Evolutionary conservation across 805 yeast species (phyloP).

Genomic region (Lipomyces japonicus): DNA sequence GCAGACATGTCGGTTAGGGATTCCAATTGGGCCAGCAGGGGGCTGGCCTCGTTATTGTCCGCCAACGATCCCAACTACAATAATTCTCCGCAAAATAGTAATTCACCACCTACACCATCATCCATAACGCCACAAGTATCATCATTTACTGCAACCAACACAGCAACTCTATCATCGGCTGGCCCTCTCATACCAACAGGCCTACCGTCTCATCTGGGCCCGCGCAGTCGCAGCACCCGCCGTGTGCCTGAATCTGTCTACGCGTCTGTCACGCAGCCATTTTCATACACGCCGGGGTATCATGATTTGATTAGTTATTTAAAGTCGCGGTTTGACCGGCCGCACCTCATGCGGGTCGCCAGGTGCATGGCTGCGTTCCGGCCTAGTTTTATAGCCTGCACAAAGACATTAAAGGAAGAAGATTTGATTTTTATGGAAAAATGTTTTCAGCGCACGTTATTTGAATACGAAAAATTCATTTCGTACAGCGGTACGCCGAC

Average conservation of each 20-base stretch:
- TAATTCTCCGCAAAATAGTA: constrained; percentile 21
- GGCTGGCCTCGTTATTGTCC: constrained; percentile 24
- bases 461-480: constrained; percentile 84
- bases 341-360: constrained; percentile 74
- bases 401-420: constrained; percentile 80
- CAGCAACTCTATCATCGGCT: not conserved
- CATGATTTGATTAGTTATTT: constrained; percentile 75
- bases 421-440: constrained; percentile 95
- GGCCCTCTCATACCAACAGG: too few relatives aligned
- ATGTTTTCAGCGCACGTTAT: constrained; percentile 85
- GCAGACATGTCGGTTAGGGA: constrained; percentile 26
- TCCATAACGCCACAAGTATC: not conserved
- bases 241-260: constrained; percentile 45
- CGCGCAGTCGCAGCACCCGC: constrained; percentile 18
- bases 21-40: constrained; percentile 25
- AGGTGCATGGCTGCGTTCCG: constrained; percentile 84
- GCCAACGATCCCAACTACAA: constrained; percentile 14
- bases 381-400: constrained; percentile 90
- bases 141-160: not conserved
- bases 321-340: constrained; percentile 62
- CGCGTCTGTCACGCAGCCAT: constrained; percentile 68
- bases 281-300: constrained; percentile 85
- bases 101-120: constrained; percentile 26
- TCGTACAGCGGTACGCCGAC: constrained; percentile 89
- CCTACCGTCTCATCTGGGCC: constrained; percentile 5